phyloP scores from a whole-genome alignment of 2,329 filamentous ascomycete species.

The Aspergillus felis region DNA sequence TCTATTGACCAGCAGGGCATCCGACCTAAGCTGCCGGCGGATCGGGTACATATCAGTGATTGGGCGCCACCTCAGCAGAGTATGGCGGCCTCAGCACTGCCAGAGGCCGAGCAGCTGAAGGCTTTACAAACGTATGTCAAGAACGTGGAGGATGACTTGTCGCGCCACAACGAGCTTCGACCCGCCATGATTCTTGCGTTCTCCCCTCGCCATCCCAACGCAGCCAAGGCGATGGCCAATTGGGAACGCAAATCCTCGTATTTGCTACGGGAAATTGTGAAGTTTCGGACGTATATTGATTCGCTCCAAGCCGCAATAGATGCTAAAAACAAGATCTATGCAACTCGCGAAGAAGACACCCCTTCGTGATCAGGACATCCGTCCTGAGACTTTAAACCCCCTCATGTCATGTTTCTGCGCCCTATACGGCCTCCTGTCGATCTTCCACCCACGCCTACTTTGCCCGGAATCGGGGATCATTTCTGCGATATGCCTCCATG shows the following conservation, averaged over 20 bases:
- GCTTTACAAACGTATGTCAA: constrained; percentile 74
- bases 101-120: constrained; percentile 76
- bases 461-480: neutral
- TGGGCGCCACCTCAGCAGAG: constrained; percentile 89
- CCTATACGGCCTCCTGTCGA: neutral
- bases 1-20: constrained; percentile 64
- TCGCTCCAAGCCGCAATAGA: constrained; percentile 67
- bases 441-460: neutral
- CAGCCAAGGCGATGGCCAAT: constrained; percentile 81
- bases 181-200: constrained; percentile 86
- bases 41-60: constrained; percentile 77
- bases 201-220: constrained; percentile 76
- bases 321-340: constrained; percentile 68
- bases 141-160: constrained; percentile 79
- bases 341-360: constrained; percentile 18
- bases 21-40: constrained; percentile 71
- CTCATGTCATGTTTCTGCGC: neutral
- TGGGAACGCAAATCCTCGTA: constrained; percentile 97
- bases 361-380: neutral
- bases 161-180: constrained; percentile 82
- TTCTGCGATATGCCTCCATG: neutral
- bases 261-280: constrained; percentile 87
- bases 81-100: constrained; percentile 74
- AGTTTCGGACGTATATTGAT: constrained; percentile 94
- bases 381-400: neutral